These are phyloP conservation scores for Lizonia empirigonia DNA, from an alignment of 2,329 filamentous ascomycete species.

Conservation along the genomic window DNA sequence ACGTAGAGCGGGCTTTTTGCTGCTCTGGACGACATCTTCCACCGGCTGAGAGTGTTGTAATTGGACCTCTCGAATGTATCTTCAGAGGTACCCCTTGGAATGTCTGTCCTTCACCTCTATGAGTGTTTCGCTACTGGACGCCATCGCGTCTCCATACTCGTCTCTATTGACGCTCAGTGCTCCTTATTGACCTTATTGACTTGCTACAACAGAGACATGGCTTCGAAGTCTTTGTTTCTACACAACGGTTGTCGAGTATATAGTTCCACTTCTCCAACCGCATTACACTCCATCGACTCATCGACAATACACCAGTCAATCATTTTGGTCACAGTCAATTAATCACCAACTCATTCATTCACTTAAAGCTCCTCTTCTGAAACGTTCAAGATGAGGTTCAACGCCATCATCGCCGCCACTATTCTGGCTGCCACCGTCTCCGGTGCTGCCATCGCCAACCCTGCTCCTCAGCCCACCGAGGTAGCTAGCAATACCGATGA, in stretches of 20 bases:
- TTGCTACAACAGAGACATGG: neutral
- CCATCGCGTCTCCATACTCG: conserved; percentile 2
- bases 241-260: conserved; percentile 4
- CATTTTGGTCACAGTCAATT: conserved; percentile 21
- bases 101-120: conserved; percentile 19
- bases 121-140: conserved; percentile 17
- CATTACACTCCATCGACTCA: conserved; percentile 19
- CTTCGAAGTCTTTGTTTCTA: conserved; percentile 8
- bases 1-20: neutral
- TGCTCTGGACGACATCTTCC: conserved; percentile 10
- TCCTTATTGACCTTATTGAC: conserved; percentile 32
- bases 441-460: conserved; percentile 38
- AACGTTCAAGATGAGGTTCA: conserved; percentile 56
- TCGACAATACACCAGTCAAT: conserved; percentile 6
- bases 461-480: conserved; percentile 32
- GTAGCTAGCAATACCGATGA: conserved; percentile 18
- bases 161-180: conserved; percentile 17
- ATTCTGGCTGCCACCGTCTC: conserved; percentile 51
- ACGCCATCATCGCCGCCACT: conserved; percentile 49
- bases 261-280: neutral
- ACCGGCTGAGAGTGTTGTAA: neutral
- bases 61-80: conserved; percentile 8
- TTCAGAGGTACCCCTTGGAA: conserved; percentile 20
- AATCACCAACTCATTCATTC: conserved; percentile 17
- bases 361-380: conserved; percentile 20